Conservation (phyloP, 1,284 basidiomycete genomes). For the Ustilago hordei region DNA sequence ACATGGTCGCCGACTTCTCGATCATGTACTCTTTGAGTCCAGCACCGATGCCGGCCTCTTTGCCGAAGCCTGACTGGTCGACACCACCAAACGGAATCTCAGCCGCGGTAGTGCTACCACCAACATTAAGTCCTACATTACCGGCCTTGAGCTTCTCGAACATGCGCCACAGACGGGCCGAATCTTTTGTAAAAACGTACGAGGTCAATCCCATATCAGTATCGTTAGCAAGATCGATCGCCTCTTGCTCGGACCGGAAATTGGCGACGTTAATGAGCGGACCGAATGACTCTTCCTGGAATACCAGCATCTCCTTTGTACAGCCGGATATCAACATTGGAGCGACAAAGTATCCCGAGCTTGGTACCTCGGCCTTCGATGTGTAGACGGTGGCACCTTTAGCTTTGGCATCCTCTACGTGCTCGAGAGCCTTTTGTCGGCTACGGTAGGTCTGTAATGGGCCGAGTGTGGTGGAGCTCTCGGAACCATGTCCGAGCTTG, state of each 20-base stretch:
- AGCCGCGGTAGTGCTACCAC: constrained; percentile 59
- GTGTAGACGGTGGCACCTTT: constrained; percentile 87
- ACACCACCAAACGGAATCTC: constrained; percentile 82
- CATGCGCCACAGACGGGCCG: constrained; percentile 91
- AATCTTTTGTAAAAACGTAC: constrained; percentile 75
- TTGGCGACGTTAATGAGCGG: constrained; percentile 74
- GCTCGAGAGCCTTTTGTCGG: constrained; percentile 84
- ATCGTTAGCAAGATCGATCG: constrained; percentile 85
- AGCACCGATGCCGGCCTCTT: constrained; percentile 74
- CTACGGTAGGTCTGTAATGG: constrained; percentile 90
- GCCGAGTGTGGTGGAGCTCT: constrained; percentile 82
- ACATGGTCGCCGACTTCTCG: constrained; percentile 61
- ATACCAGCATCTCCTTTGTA: constrained; percentile 74
- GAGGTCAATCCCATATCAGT: constrained; percentile 84
- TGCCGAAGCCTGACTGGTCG: constrained; percentile 79
- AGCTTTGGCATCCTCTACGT: constrained; percentile 86
- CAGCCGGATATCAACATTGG: constrained; percentile 90
- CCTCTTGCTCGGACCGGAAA: constrained; percentile 93
- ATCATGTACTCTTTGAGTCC: constrained; percentile 80
- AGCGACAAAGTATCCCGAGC: constrained; percentile 78
- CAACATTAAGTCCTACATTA: constrained; percentile 81
- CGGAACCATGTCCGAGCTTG: constrained; percentile 90
- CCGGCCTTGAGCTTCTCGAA: constrained; percentile 94
- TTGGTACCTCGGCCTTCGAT: constrained; percentile 77
- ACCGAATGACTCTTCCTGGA: constrained; percentile 67